phyloP scores from a whole-genome alignment of 2,329 filamentous ascomycete species.

The Fusarium sp. region DNA sequence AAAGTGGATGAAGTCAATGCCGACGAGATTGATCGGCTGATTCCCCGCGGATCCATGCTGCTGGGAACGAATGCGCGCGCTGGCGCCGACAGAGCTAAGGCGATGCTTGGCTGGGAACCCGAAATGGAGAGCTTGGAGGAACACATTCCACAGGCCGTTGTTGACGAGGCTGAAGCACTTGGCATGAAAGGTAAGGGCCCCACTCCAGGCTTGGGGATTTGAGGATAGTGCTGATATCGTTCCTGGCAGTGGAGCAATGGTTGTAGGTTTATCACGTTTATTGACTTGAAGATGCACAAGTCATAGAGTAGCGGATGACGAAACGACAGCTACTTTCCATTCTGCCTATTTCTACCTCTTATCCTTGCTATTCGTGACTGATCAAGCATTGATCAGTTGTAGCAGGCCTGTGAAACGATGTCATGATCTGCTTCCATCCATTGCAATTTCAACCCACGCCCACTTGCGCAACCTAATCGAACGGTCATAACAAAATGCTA shows the following conservation, averaged over 20 bases:
- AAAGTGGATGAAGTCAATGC: constrained; percentile 45
- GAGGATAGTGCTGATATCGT: not conserved
- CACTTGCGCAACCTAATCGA: too few species aligned
- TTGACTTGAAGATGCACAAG: not conserved
- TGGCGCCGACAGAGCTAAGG: constrained; percentile 61
- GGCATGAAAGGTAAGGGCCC: constrained; percentile 5
- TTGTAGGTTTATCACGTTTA: not conserved
- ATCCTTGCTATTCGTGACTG: too few species aligned
- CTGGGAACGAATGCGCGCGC: constrained; percentile 70
- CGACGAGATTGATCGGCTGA: constrained; percentile 58
- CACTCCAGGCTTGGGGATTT: not conserved
- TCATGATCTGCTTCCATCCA: too few species aligned
- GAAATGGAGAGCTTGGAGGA: constrained; percentile 60
- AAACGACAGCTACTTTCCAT: too few species aligned
- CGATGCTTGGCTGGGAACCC: constrained; percentile 67
- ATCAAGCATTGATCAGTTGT: too few species aligned
- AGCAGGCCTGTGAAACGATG: too few species aligned
- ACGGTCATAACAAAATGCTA: too few species aligned
- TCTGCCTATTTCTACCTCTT: too few species aligned
- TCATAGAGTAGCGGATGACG: not conserved
- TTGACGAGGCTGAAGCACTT: constrained; percentile 36
- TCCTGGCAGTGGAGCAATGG: constrained; percentile 7
- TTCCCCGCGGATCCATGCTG: constrained; percentile 59
- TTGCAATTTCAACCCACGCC: too few species aligned
- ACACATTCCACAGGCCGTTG: constrained; percentile 45